These are phyloP conservation scores for Encephalitozoon intestinalis DNA, from an alignment of 371 early-diverging fungal genomes.

Conservation along the genomic window DNA sequence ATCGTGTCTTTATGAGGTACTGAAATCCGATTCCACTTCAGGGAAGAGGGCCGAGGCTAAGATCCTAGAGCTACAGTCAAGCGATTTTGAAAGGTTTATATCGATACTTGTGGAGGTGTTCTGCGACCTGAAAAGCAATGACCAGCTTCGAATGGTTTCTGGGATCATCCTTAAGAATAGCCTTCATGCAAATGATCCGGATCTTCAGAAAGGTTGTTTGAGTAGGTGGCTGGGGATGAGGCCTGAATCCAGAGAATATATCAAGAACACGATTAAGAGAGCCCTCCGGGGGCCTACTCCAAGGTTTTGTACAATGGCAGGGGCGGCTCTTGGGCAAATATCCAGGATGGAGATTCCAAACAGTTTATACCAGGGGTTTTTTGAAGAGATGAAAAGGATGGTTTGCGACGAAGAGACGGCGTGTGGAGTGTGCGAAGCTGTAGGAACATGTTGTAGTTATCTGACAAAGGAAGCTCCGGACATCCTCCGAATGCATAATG, in stretches of 20 bases:
- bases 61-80: conserved; percentile 21
- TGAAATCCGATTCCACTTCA: not conserved
- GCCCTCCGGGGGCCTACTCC: not conserved
- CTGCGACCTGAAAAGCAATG: not conserved
- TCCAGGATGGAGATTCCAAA: conserved; percentile 41
- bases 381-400: not conserved
- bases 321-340: conserved; percentile 26
- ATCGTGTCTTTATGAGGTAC: conserved; percentile 14
- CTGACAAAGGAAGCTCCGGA: conserved; percentile 17
- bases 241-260: not conserved
- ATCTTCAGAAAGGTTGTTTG: conserved; percentile 14
- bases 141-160: conserved; percentile 16
- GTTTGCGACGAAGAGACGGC: not conserved
- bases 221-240: conserved; percentile 20
- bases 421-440: conserved; percentile 21
- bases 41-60: conserved; percentile 9
- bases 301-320: not conserved
- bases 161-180: conserved; percentile 44
- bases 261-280: not conserved
- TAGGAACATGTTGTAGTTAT: conserved; percentile 1
- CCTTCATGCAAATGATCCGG: conserved; percentile 27
- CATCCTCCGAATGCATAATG: not conserved
- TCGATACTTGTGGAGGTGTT: conserved; percentile 10
- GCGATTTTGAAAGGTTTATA: conserved; percentile 12
- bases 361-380: conserved; percentile 11